phyloP scores from a whole-genome alignment of 805 yeast genomes.

The Isabelozyma heimii region DNA sequence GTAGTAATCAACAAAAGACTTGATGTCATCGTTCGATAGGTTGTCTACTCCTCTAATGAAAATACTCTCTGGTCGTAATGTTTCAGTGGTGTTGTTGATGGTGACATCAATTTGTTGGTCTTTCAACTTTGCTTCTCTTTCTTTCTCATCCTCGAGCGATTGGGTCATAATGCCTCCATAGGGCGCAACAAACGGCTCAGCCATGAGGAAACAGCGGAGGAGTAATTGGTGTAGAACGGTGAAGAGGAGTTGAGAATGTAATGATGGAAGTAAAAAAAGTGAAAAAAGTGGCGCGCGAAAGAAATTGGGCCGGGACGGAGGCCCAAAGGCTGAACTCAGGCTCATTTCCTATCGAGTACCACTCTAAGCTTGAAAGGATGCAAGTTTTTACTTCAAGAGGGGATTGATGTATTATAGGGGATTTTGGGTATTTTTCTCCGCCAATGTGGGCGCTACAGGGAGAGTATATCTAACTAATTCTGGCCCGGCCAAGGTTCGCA shows the following conservation, averaged over 20 bases:
- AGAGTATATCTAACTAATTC: too few relatives aligned
- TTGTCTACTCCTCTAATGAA: slow-evolving; percentile 61
- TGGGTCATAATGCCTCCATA: slow-evolving; percentile 43
- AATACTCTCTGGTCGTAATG: slow-evolving; percentile 46
- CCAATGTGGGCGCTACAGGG: too few relatives aligned
- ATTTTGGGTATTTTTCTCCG: too few relatives aligned
- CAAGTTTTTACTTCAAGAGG: too few relatives aligned
- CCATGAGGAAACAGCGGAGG: slow-evolving; percentile 7
- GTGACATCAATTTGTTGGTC: slow-evolving; percentile 31
- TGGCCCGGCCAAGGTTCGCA: not conserved
- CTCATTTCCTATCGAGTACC: too few relatives aligned
- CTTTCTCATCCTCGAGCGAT: slow-evolving; percentile 37
- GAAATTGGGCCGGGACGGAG: too few relatives aligned
- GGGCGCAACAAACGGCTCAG: slow-evolving; percentile 31
- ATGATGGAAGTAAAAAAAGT: not conserved
- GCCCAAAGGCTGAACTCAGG: too few relatives aligned
- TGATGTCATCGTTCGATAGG: slow-evolving; percentile 58
- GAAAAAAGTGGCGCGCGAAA: too few relatives aligned
- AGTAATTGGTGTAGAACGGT: not conserved
- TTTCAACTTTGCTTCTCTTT: slow-evolving; percentile 24
- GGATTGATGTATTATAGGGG: too few relatives aligned
- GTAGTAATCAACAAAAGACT: slow-evolving; percentile 50
- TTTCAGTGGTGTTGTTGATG: slow-evolving; percentile 29
- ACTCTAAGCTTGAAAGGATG: too few relatives aligned
- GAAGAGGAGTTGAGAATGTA: not conserved